Base-by-base conservation (phyloP, 1,284 basidiomycete species). In the Apiotrichum sp. region DNA sequence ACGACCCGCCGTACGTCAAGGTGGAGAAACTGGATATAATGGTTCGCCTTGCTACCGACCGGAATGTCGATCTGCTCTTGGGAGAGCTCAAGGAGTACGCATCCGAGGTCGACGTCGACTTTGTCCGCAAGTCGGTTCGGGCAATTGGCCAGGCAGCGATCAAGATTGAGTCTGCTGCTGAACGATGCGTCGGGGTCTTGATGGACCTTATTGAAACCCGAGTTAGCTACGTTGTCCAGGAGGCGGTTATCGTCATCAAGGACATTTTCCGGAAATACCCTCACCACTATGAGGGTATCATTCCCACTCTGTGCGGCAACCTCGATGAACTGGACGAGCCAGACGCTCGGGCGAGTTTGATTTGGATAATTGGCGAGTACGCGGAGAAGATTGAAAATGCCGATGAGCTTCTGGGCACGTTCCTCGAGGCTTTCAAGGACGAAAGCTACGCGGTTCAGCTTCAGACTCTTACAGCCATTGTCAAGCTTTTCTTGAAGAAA, bases 1-100 rank as follows among this genome's bases (percentile, higher is more conserved):
- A 98, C 71, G 96, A 98, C 71, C 96, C 96, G 2, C 92, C 96
- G 62, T 99, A 98, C 75, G 92, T 98, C 76, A 98, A 98, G 75
- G 83, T 98, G 39, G 93, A 93, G 52, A 98, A 99, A 72, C 81
- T 99, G 56, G 96, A 98, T 74, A 98, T 98, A 68, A 98, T 99
- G 86, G 96, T 98, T 73, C 84, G 96, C 14, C 80, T 98, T 31
- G 90, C 92, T 11, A 85, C 87, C 47, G 87, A 93, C 63, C 86
- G 89, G 70, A 98, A 98, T 71, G 89, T 89, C 36, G 83, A 82
- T 64, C 91, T 96, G 64, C 89, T 99, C 4, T 78, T 99, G 3
- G 87, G 92, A 14, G 96, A 98, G 74, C 78, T 99, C 45, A 87
- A 92, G 74, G 96, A 98, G 89, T 98, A 98, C 73, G 96, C 96